Evolutionary conservation across 2,329 filamentous ascomycete species (phyloP), one percentile per base, ranked within the genome.

Genomic region (Diaporthe vaccinii): DNA sequence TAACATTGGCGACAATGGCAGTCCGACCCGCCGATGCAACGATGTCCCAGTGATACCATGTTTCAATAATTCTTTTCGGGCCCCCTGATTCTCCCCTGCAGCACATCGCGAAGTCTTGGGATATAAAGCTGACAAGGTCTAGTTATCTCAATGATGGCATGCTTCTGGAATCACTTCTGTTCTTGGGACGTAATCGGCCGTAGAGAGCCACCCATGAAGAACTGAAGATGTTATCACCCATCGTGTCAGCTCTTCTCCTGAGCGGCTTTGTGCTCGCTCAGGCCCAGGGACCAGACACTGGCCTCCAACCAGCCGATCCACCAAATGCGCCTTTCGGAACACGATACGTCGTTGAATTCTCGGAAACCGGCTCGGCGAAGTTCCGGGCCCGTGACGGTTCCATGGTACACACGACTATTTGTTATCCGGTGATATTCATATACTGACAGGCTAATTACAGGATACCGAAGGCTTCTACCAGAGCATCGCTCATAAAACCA

Each of bases 261-360:
- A 65, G 61, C 41, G 61, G 41, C 41, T 46, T 31, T 15, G 39
- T 46, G 25, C 9, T 31, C 41, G 61, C 61, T 49, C 61, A 65
- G 61, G 25, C 17, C 17, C 61, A 49, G 9, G 61, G 22, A 1
- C 5, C 39, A 12, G 25, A 22, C 25, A 65, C 28, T 49, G 61
- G 61, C 25, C 41, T 65, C 4, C 41, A 31, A 34, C 41, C 61
- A 31, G 17, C 41, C 4, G 14, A 65, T 4, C 61, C 61, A 14
- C 17, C 41, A 28, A 65, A 49, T 25, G 41, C 22, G 25, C 61
- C 61, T 49, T 22, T 65, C n/a, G 41, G 59, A 31, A 46, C 59
- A 22, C 39, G 59, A 31, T 65, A 65, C 14, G 39, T 65, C 4
- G 59, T 65, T 46, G 59, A 65, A 17, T 65, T 65, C 59, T 65